These are phyloP conservation scores for Petrea volubilis DNA, from an alignment of 257 asterid genomes.

Conservation along the genomic window DNA sequence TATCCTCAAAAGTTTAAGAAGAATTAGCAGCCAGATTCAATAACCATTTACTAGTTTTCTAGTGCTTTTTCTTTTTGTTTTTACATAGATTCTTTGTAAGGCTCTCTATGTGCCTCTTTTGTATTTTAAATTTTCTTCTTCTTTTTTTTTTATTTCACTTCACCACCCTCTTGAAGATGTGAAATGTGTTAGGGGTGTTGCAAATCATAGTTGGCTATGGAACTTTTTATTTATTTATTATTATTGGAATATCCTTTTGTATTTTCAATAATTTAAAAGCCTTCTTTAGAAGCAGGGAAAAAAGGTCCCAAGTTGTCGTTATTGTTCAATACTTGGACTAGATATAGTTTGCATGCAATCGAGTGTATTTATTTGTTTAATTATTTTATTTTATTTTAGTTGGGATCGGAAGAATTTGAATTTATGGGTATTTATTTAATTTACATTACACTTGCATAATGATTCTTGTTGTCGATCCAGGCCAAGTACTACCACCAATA, in stretches of 20 bases:
- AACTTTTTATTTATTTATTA: constrained; percentile 21
- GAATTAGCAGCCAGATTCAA: constrained; percentile 28
- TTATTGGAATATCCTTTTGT: constrained; percentile 13
- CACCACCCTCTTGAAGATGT: constrained; percentile 29
- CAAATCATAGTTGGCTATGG: constrained; percentile 13
- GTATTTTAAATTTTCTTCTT: constrained; percentile 31
- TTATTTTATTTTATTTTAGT: too few species aligned
- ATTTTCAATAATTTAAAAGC: not conserved
- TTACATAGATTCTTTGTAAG: constrained; percentile 48
- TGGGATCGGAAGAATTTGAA: too few species aligned
- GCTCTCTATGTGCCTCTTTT: constrained; percentile 17
- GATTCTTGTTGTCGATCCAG: too few species aligned
- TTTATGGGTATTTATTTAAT: too few species aligned
- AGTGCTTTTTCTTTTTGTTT: constrained; percentile 20
- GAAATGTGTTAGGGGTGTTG: constrained; percentile 33
- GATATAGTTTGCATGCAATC: too few species aligned
- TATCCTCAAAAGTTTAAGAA: constrained; percentile 29
- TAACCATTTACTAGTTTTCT: constrained; percentile 28
- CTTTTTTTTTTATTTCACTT: not conserved
- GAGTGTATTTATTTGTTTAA: too few species aligned
- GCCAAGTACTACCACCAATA: too few species aligned
- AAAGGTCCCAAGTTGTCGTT: not conserved
- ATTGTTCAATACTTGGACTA: not conserved
- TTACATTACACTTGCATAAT: too few species aligned
- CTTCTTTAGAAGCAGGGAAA: not conserved